Conservation (phyloP, 495 filamentous ascomycete species). For the Astrocystis sublimbata region DNA sequence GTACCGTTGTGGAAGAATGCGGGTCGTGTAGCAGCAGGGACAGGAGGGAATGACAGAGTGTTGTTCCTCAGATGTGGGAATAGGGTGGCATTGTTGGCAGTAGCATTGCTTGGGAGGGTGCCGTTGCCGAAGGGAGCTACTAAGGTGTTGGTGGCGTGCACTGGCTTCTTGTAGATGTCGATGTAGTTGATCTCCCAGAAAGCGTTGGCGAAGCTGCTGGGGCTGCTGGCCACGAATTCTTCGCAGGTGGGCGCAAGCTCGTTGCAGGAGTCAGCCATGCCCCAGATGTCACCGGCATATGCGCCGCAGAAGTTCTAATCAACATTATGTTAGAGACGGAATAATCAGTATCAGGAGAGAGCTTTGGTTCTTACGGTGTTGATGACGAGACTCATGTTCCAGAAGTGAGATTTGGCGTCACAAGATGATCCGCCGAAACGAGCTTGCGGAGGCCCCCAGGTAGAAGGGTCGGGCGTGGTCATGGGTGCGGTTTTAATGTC, state of each 20-base stretch:
- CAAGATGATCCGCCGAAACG: conserved; percentile 30
- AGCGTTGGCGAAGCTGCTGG: conserved; percentile 56
- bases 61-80: too few species aligned
- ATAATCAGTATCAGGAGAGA: too few species aligned
- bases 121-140: background rate
- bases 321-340: background rate
- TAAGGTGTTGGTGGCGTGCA: background rate
- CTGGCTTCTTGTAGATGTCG: conserved; percentile 55
- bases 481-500: conserved; percentile 48
- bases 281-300: conserved; percentile 74
- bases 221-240: conserved; percentile 64
- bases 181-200: conserved; percentile 75
- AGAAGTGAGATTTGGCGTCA: conserved; percentile 27
- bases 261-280: conserved; percentile 37
- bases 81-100: too few species aligned
- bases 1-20: conserved; percentile 4
- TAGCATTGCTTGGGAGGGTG: background rate
- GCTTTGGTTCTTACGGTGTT: conserved; percentile 26
- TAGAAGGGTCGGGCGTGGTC: conserved; percentile 57
- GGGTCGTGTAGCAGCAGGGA: conserved; percentile 12
- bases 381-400: conserved; percentile 33
- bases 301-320: conserved; percentile 75
- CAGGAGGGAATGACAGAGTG: background rate
- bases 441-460: conserved; percentile 61
- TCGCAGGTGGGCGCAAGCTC: conserved; percentile 55